A percentile compares a stretch with the other conserved stretches of the same genome.
phyloP scores from a whole-genome alignment of 1,284 basidiomycete genomes.

The Calocybe gambosa region DNA sequence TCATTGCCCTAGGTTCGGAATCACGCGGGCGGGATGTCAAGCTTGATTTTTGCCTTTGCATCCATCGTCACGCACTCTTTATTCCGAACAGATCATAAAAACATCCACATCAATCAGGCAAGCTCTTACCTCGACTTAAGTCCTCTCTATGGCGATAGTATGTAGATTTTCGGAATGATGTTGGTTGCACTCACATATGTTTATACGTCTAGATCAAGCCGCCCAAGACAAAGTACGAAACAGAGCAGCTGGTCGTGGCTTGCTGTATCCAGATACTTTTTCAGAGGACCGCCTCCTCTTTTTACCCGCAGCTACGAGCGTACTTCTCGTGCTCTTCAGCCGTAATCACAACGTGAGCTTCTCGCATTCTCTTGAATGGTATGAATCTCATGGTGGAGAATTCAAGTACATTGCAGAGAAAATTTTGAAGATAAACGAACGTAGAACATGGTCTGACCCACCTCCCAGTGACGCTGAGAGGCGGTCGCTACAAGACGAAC shows the following conservation, averaged over 20 bases:
- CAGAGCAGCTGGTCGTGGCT: slow-evolving; percentile 33
- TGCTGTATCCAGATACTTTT: slow-evolving; percentile 38
- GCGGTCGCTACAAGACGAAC: slow-evolving; percentile 38
- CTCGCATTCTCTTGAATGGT: neutral
- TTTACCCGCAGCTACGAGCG: slow-evolving; percentile 44
- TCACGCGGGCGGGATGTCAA: slow-evolving; percentile 45
- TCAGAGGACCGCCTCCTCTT: slow-evolving; percentile 43
- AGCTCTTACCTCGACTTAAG: slow-evolving; percentile 56
- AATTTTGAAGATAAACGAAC: slow-evolving; percentile 49
- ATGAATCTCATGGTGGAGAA: neutral
- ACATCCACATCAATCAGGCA: slow-evolving; percentile 45
- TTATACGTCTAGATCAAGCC: slow-evolving; percentile 22
- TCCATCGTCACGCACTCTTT: slow-evolving; percentile 41
- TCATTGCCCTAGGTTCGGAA: slow-evolving; percentile 19
- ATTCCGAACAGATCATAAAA: slow-evolving; percentile 33
- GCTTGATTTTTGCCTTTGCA: slow-evolving; percentile 43
- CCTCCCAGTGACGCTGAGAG: slow-evolving; percentile 26
- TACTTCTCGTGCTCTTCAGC: slow-evolving; percentile 43
- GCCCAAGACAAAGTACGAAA: slow-evolving; percentile 35
- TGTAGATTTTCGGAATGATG: slow-evolving; percentile 14
- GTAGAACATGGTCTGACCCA: slow-evolving; percentile 31
- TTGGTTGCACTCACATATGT: neutral
- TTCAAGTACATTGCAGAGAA: slow-evolving; percentile 43
- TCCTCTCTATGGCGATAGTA: slow-evolving; percentile 36
- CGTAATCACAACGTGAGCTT: slow-evolving; percentile 41